Percentiles rank a stretch among this genome's conserved stretches.
phyloP scores from a whole-genome alignment of 2,329 filamentous ascomycete genomes.

The Plenodomus tracheiphilus region DNA sequence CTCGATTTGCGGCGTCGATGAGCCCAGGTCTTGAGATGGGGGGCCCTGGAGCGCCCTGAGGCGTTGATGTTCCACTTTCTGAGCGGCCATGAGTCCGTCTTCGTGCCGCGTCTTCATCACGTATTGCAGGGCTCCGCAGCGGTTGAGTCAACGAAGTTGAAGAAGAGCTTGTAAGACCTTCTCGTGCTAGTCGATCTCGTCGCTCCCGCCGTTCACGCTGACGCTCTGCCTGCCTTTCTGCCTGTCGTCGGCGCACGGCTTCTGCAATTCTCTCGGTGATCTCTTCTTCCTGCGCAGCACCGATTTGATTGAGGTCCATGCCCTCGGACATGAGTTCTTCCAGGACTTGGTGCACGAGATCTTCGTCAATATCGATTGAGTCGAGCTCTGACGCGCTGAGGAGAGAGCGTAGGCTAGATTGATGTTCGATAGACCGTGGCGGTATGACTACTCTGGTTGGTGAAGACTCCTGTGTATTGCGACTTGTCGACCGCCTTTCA shows the following conservation, averaged over 20 bases:
- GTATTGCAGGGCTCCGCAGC: constrained; percentile 29
- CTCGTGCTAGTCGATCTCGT: constrained; percentile 45
- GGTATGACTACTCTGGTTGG: constrained; percentile 29
- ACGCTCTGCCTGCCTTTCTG: constrained; percentile 62
- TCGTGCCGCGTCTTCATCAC: constrained; percentile 35
- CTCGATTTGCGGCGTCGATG: constrained; percentile 47
- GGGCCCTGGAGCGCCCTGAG: constrained; percentile 41
- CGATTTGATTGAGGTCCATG: constrained; percentile 85
- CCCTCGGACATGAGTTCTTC: constrained; percentile 86
- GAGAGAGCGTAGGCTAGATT: constrained; percentile 83
- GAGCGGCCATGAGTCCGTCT: constrained; percentile 41
- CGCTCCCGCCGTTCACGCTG: constrained; percentile 48
- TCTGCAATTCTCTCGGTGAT: constrained; percentile 89
- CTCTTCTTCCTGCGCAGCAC: constrained; percentile 81
- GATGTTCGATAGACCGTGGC: constrained; percentile 74
- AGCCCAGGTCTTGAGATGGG: constrained; percentile 53
- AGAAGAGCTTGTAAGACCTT: constrained; percentile 30
- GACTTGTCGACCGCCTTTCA: constrained; percentile 30
- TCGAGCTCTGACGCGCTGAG: constrained; percentile 79
- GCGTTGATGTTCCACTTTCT: constrained; percentile 40
- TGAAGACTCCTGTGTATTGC: constrained; percentile 24
- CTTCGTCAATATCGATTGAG: constrained; percentile 77
- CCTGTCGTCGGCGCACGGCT: constrained; percentile 78
- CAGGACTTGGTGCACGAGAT: constrained; percentile 86
- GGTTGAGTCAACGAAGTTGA: constrained; percentile 28